Evolutionary conservation across 1,284 basidiomycete species (phyloP).

Genomic region (Inonotus obliquus): DNA sequence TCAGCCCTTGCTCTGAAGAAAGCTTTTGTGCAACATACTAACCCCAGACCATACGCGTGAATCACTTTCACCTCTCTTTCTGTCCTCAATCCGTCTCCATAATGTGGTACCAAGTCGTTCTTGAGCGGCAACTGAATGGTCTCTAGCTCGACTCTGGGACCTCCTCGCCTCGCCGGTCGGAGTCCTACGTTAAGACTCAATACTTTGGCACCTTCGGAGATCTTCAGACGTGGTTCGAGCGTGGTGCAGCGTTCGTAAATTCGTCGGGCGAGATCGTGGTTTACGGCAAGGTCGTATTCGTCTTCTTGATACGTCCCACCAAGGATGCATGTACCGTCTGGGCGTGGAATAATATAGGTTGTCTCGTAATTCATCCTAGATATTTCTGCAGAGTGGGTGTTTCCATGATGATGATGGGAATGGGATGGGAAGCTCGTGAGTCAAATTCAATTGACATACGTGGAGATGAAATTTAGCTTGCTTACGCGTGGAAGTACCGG

Average conservation of each 20-base stretch:
- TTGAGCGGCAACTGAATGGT: constrained; percentile 38
- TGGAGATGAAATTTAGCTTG: constrained; percentile 19
- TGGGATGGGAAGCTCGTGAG: neutral
- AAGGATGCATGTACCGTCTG: constrained; percentile 43
- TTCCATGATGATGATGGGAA: constrained; percentile 4
- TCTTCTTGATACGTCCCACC: constrained; percentile 50
- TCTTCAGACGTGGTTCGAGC: constrained; percentile 35
- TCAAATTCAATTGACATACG: constrained; percentile 7
- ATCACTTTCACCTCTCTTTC: constrained; percentile 43
- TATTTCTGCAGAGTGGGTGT: neutral
- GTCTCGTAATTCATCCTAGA: constrained; percentile 19
- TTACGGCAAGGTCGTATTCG: constrained; percentile 46
- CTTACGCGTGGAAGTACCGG: constrained; percentile 18
- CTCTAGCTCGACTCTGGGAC: constrained; percentile 64
- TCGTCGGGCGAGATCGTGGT: constrained; percentile 36
- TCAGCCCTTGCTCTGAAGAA: constrained; percentile 6
- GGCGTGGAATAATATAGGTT: constrained; percentile 54
- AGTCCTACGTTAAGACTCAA: constrained; percentile 64
- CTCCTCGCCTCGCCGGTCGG: constrained; percentile 64
- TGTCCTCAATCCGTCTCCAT: constrained; percentile 32
- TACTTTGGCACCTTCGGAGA: constrained; percentile 37
- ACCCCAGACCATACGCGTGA: constrained; percentile 67
- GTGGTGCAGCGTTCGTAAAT: constrained; percentile 43
- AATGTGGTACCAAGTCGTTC: constrained; percentile 27
- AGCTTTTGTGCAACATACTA: constrained; percentile 19